phyloP scores from a whole-genome alignment of 2,329 filamentous ascomycete species.

The Pseudogymnoascus sp. region DNA sequence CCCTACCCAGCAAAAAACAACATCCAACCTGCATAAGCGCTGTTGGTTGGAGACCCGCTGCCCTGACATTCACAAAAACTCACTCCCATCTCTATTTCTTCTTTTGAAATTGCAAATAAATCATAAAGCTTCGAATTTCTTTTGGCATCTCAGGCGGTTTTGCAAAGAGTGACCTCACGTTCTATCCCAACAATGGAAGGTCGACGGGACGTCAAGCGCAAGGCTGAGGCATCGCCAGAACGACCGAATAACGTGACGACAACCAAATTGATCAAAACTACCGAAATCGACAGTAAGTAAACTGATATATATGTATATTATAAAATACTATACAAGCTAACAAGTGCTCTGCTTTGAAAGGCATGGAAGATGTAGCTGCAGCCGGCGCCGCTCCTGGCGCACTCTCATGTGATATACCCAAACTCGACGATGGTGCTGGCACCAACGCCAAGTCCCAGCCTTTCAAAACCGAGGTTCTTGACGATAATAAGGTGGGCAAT shows the following conservation, averaged over 20 bases:
- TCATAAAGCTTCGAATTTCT: background rate
- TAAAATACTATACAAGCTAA: background rate
- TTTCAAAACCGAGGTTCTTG: conserved; percentile 1
- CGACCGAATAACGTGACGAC: background rate
- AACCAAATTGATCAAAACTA: background rate
- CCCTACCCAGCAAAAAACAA: no score
- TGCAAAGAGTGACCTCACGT: background rate
- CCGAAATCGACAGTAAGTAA: background rate
- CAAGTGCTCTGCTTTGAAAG: background rate
- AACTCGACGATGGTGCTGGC: background rate
- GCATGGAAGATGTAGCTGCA: background rate
- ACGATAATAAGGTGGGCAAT: background rate
- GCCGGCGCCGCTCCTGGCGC: background rate
- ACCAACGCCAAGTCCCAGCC: conserved; percentile 7
- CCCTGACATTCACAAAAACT: background rate
- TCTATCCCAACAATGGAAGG: background rate
- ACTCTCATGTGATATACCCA: background rate
- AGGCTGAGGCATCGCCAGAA: background rate
- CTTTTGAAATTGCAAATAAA: background rate
- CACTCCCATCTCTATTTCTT: background rate
- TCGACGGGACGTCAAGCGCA: background rate
- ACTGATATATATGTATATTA: background rate
- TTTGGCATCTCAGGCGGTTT: background rate
- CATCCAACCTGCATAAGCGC: background rate
- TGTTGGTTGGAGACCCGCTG: background rate